Evolutionary conservation across 2,329 filamentous ascomycete species (phyloP).

Genomic region (Pestalotiopsis sp.): DNA sequence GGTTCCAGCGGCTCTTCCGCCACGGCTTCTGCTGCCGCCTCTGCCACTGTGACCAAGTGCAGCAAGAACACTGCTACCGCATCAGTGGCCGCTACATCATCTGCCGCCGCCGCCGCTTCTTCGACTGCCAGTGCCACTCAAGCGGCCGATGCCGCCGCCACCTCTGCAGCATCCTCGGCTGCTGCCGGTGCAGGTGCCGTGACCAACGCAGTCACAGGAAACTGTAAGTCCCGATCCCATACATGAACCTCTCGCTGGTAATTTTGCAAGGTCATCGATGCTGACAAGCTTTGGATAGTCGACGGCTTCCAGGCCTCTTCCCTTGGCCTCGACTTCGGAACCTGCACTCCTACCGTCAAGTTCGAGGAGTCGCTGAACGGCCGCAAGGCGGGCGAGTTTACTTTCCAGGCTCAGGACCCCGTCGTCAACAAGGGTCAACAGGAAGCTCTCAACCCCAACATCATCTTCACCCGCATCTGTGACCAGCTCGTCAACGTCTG

Average conservation of each 20-base stretch:
- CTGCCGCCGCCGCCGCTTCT: background rate
- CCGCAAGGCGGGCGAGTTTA: slow-evolving; percentile 61
- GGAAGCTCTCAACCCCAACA: slow-evolving; percentile 71
- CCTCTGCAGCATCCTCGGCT: slow-evolving; percentile 12
- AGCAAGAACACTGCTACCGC: background rate
- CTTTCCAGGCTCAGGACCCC: slow-evolving; percentile 68
- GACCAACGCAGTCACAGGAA: slow-evolving; percentile 32
- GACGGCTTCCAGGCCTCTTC: slow-evolving; percentile 32
- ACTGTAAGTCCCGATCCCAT: slow-evolving; percentile 10
- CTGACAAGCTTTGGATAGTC: slow-evolving; percentile 16
- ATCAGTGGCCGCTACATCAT: slow-evolving; percentile 14
- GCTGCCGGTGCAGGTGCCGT: slow-evolving; percentile 32
- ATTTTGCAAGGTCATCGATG: background rate
- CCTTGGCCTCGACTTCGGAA: slow-evolving; percentile 51
- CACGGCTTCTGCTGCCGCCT: background rate
- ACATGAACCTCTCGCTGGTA: background rate
- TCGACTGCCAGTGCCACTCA: background rate
- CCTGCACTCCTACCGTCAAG: slow-evolving; percentile 59
- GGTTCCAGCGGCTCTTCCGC: slow-evolving; percentile 8
- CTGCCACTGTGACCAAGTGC: background rate
- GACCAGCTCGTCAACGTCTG: slow-evolving; percentile 71
- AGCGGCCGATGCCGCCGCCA: slow-evolving; percentile 11
- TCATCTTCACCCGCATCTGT: slow-evolving; percentile 74
- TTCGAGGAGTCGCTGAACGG: slow-evolving; percentile 60
- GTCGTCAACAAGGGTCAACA: slow-evolving; percentile 63